Evolutionary conservation across 148 eudicot genomes (phyloP).

Genomic region (Amaranthus cruentus): DNA sequence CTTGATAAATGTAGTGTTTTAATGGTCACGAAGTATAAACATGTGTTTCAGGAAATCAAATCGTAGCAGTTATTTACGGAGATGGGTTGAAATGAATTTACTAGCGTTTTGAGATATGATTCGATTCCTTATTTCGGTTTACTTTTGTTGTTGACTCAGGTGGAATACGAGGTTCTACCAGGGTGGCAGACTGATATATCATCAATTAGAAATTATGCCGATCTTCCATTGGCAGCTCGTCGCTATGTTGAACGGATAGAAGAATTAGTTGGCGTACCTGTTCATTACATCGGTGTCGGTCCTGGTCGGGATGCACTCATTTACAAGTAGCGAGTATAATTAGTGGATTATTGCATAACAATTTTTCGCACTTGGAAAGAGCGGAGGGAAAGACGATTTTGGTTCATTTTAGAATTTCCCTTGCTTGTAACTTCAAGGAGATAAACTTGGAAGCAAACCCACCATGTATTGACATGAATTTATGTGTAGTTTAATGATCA

Average conservation of each 20-base stretch:
- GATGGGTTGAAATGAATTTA: background rate
- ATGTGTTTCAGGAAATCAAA: background rate
- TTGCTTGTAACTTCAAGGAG: background rate
- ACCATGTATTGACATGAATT: conserved; percentile 4
- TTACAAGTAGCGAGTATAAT: conserved; percentile 38
- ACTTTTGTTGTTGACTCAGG: conserved; percentile 37
- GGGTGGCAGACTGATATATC: conserved; percentile 90
- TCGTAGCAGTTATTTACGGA: background rate
- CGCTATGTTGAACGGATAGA: conserved; percentile 79
- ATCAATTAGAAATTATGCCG: conserved; percentile 54
- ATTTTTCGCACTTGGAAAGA: background rate
- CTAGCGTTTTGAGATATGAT: background rate
- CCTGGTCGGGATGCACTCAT: conserved; percentile 98
- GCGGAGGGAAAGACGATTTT: too few relatives aligned
- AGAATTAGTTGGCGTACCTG: conserved; percentile 73
- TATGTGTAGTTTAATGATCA: background rate
- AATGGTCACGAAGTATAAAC: background rate
- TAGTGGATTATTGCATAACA: background rate
- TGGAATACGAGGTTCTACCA: conserved; percentile 82
- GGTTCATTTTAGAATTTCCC: background rate
- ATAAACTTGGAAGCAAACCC: background rate
- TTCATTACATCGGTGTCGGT: conserved; percentile 85
- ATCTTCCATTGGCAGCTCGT: conserved; percentile 75
- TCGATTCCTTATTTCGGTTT: background rate
- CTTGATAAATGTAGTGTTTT: background rate